Percentiles rank a stretch among this genome's conserved stretches.
Evolutionary conservation across 1,139 yeast genomes (phyloP).

Genomic region (Kodamaea arcana): DNA sequence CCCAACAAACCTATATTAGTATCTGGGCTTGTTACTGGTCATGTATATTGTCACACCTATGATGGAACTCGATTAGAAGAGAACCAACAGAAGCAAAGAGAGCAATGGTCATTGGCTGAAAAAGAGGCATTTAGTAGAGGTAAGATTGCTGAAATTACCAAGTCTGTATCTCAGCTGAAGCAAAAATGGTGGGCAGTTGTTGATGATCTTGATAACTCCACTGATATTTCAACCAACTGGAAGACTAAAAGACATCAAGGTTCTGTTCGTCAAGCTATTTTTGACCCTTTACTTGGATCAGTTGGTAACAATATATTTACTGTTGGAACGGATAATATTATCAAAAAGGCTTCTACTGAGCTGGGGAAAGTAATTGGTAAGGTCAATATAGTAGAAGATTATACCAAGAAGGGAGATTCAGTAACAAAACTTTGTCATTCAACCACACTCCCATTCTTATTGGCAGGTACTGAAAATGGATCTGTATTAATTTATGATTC

Average conservation of each 20-base stretch:
- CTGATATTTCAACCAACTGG: slow-evolving; percentile 55
- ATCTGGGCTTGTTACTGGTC: slow-evolving; percentile 79
- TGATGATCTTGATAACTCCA: slow-evolving; percentile 28
- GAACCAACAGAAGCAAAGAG: slow-evolving; percentile 20
- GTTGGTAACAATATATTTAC: slow-evolving; percentile 58
- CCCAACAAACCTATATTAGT: slow-evolving; percentile 65
- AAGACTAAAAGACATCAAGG: slow-evolving; percentile 88
- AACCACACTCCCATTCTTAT: slow-evolving; percentile 58
- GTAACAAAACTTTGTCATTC: slow-evolving; percentile 64
- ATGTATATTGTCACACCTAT: slow-evolving; percentile 55
- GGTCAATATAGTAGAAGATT: slow-evolving; percentile 25
- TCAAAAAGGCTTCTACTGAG: slow-evolving; percentile 68
- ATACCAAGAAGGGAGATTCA: slow-evolving; percentile 27
- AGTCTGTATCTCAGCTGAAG: slow-evolving; percentile 36
- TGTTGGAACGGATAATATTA: slow-evolving; percentile 74
- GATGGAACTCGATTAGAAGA: slow-evolving; percentile 44
- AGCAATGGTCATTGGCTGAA: slow-evolving; percentile 17
- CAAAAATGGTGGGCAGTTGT: slow-evolving; percentile 50
- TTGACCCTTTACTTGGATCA: slow-evolving; percentile 48
- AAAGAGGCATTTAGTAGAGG: slow-evolving; percentile 27
- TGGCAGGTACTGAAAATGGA: slow-evolving; percentile 82
- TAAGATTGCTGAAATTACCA: slow-evolving; percentile 23
- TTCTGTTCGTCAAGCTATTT: slow-evolving; percentile 71
- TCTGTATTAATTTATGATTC: slow-evolving; percentile 61
- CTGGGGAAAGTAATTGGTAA: slow-evolving; percentile 77